Percentiles rank a stretch among this genome's conserved stretches.
Conservation (phyloP, 352 stramenopile genomes). For the Globisporangium nagaii region DNA sequence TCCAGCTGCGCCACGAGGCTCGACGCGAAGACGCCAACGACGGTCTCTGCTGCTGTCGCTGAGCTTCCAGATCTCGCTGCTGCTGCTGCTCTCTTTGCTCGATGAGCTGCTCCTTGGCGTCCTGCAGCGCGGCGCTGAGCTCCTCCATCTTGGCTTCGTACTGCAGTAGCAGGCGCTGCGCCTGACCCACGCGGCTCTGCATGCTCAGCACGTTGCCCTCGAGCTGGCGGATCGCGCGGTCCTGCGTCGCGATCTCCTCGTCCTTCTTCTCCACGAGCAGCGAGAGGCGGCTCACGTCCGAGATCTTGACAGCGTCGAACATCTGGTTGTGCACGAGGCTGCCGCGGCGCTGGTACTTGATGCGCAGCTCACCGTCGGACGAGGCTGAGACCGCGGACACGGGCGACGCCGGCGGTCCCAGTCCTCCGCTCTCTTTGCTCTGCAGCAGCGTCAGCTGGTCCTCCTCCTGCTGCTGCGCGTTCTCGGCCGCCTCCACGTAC, state of each 20-base stretch:
- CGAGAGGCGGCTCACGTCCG: constrained; percentile 62
- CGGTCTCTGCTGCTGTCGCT: not conserved
- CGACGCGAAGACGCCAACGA: not conserved
- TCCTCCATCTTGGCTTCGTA: constrained; percentile 78
- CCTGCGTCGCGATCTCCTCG: constrained; percentile 52
- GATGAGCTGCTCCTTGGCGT: constrained; percentile 44
- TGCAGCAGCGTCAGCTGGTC: constrained; percentile 52
- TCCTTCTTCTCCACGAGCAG: constrained; percentile 67
- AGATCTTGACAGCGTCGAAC: constrained; percentile 76
- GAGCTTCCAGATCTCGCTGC: not conserved
- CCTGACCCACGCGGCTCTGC: constrained; percentile 57
- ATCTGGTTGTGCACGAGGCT: constrained; percentile 74
- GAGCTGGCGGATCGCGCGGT: constrained; percentile 64
- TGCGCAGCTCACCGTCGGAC: constrained; percentile 46
- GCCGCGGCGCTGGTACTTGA: constrained; percentile 63
- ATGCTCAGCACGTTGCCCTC: constrained; percentile 62
- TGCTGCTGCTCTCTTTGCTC: constrained; percentile 16
- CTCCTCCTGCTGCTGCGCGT: constrained; percentile 29
- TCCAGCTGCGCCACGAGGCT: constrained; percentile 11
- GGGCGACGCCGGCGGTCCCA: constrained; percentile 9
- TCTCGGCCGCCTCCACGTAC: constrained; percentile 36
- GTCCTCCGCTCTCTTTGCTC: constrained; percentile 17
- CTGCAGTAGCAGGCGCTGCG: constrained; percentile 54
- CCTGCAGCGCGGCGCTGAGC: constrained; percentile 49
- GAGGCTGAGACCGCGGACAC: constrained; percentile 20